Evolutionary conservation across 192 early-diverging fungal genomes (phyloP), one percentile per base, ranked within the genome.

Genomic region (Coemansia sp.): DNA sequence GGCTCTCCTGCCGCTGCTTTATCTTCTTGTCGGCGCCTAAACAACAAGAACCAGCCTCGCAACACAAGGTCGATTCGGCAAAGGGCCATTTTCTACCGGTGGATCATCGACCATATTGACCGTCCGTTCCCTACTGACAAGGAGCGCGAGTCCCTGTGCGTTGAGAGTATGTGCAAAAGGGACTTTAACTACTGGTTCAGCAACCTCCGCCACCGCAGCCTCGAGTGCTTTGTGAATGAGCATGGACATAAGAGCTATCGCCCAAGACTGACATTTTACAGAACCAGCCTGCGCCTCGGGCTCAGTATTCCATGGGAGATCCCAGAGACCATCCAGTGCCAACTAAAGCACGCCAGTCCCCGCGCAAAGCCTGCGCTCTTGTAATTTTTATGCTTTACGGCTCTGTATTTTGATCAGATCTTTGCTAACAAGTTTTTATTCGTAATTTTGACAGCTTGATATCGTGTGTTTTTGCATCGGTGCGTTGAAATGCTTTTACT

Each of bases 141-240:
- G 35, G 38, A 45, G 7, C 51, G 68, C 25, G 19, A 36, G 20
- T 17, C 24, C 10, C 57, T 70, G 10, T 60, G 32, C 15, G 24
- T 49, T 27, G 64, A 74, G 10, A 29, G 11, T 0, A 12, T 80
- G 5, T 22, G 36, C 35, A 71, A 68, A 49, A 62, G 64, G 32
- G 38, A 47, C 6, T 80, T 80, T 58, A 71, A 75, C 22, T 75
- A 69, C 67, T 80, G 78, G 78, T 80, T 80, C 64, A 71, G 68
- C 58, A 80, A 80, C 51, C 73, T 71, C 42, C 72, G 78, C 19
- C 68, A 71, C 45, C 68, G 78, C 56, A 79, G 62, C 42, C 47
- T 74, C 2, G 24, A 53, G 2, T 67, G 37, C 45, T 20, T 29
- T 6, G 27, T 31, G 7, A 61, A 60, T 47, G 54, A 56, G 9